phyloP scores from a whole-genome alignment of 2,329 filamentous ascomycete species.

The Aspergillus tamarii region DNA sequence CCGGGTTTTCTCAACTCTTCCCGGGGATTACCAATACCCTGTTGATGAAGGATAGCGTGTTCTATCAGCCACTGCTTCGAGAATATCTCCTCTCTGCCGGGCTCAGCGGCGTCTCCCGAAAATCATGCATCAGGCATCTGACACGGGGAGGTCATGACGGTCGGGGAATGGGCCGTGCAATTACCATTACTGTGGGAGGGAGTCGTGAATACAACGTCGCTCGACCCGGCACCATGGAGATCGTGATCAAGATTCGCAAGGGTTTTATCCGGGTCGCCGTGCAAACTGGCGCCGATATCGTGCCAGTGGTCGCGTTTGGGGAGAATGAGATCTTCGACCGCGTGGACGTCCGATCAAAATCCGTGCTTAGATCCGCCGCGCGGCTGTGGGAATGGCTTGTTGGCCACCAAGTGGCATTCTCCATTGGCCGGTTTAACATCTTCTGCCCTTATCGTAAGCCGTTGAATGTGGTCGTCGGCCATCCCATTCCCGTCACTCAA shows the following conservation, averaged over 20 bases:
- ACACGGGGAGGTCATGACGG: slow-evolving; percentile 70
- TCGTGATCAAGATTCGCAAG: slow-evolving; percentile 76
- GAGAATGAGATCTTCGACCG: slow-evolving; percentile 90
- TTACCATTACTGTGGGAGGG: slow-evolving; percentile 88
- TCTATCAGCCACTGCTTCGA: slow-evolving; percentile 79
- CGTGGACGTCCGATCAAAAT: slow-evolving; percentile 65
- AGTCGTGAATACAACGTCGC: slow-evolving; percentile 82
- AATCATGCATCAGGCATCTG: slow-evolving; percentile 79
- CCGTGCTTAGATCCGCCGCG: slow-evolving; percentile 68
- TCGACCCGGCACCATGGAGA: slow-evolving; percentile 69
- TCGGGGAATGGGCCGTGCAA: slow-evolving; percentile 80
- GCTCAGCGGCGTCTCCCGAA: slow-evolving; percentile 76
- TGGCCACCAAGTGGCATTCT: slow-evolving; percentile 80
- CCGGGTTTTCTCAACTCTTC: slow-evolving; percentile 77
- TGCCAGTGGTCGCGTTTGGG: slow-evolving; percentile 81
- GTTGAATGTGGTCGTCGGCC: slow-evolving; percentile 81
- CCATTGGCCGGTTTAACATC: slow-evolving; percentile 77
- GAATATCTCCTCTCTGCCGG: slow-evolving; percentile 81
- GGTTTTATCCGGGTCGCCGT: slow-evolving; percentile 90
- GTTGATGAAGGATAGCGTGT: slow-evolving; percentile 81
- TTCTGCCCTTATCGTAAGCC: slow-evolving; percentile 78
- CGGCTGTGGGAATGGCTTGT: slow-evolving; percentile 61
- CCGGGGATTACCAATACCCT: slow-evolving; percentile 86
- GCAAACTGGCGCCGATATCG: slow-evolving; percentile 78
- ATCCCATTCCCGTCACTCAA: slow-evolving; percentile 67